Evolutionary conservation across 192 early-diverging fungal species (phyloP).

Genomic region (Chytriomyces confervae): DNA sequence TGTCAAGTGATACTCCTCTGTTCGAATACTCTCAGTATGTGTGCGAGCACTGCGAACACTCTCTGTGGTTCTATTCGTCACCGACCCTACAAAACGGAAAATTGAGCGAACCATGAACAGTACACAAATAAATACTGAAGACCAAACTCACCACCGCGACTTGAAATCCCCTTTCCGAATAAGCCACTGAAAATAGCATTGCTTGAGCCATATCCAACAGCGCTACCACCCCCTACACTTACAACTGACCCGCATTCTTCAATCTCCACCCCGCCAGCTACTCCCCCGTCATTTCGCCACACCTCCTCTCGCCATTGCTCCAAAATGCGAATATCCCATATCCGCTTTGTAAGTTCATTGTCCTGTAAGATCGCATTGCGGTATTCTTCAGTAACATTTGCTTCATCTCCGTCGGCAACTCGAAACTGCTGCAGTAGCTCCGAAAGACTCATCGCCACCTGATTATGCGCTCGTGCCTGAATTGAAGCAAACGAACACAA

Average conservation of each 20-base stretch:
- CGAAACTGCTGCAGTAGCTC: slow-evolving; percentile 10
- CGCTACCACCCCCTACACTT: too few species aligned
- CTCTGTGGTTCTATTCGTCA: background rate
- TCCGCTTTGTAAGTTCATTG: background rate
- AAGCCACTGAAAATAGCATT: background rate
- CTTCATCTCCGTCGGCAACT: background rate
- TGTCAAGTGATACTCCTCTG: background rate
- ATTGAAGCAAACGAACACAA: slow-evolving; percentile 60
- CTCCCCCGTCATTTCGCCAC: slow-evolving; percentile 11
- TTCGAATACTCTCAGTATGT: background rate
- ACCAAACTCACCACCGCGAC: slow-evolving; percentile 10
- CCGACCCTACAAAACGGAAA: background rate
- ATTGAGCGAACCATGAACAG: background rate
- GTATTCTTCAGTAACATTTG: slow-evolving; percentile 34
- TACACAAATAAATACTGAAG: background rate
- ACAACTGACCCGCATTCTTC: background rate
- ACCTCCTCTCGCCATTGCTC: slow-evolving; percentile 26
- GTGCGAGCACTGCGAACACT: background rate
- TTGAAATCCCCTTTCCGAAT: background rate
- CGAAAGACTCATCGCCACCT: slow-evolving; percentile 48
- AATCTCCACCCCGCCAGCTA: background rate
- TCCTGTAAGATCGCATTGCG: background rate
- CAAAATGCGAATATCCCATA: slow-evolving; percentile 21
- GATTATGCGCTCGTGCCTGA: slow-evolving; percentile 58
- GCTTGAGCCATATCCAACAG: too few species aligned